phyloP scores from a whole-genome alignment of 768 basidiomycete species.

The Termitomyces bulborhizus region DNA sequence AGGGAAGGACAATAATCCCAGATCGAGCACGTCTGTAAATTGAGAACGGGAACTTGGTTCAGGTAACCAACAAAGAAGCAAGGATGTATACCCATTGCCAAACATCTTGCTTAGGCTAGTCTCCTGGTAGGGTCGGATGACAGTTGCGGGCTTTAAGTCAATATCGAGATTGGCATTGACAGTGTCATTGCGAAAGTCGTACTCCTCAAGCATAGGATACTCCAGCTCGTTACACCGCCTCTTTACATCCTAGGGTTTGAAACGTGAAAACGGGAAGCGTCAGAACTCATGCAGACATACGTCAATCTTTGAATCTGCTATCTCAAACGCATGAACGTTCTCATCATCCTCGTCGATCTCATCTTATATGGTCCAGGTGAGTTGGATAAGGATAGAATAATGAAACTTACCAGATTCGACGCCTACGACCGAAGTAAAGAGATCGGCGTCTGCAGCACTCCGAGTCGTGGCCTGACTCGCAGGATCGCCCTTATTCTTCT shows the following conservation, averaged over 20 bases:
- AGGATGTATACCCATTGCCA: slow-evolving; percentile 75
- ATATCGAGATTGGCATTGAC: slow-evolving; percentile 96
- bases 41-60: slow-evolving; percentile 5
- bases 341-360: slow-evolving; percentile 98
- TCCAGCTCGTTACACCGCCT: slow-evolving; percentile 95
- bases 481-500: slow-evolving; percentile 56
- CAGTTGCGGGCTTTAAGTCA: slow-evolving; percentile 95
- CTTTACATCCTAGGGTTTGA: slow-evolving; percentile 72
- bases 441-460: slow-evolving; percentile 55
- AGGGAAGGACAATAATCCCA: slow-evolving; percentile 97
- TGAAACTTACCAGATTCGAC: slow-evolving; percentile 69
- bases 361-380: slow-evolving; percentile 38
- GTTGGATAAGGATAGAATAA: background rate
- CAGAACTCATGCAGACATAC: slow-evolving; percentile 33
- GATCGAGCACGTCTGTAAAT: slow-evolving; percentile 84
- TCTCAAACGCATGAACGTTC: slow-evolving; percentile 95
- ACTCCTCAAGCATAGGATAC: slow-evolving; percentile 98
- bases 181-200: slow-evolving; percentile 97
- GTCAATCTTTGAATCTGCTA: slow-evolving; percentile 90
- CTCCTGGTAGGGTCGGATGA: slow-evolving; percentile 97
- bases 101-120: slow-evolving; percentile 99
- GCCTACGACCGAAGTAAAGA: slow-evolving; percentile 95
- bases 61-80: background rate
- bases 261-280: slow-evolving; percentile 1
- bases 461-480: slow-evolving; percentile 12